Evolutionary conservation across 2,329 filamentous ascomycete species (phyloP).

Genomic region (Chrysoporthe cubensis): DNA sequence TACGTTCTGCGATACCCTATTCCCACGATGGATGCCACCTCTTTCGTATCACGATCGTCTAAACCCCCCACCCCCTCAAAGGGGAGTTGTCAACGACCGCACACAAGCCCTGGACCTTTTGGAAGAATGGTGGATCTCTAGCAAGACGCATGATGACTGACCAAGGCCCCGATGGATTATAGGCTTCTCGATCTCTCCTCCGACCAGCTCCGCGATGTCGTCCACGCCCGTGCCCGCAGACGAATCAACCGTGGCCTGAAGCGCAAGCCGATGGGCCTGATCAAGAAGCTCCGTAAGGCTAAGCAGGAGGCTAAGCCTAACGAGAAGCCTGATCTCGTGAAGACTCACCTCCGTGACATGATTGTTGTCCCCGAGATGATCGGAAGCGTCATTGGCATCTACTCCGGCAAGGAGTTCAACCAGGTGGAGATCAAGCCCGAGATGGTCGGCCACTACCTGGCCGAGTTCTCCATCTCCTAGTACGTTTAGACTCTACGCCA

Average conservation of each 20-base stretch:
- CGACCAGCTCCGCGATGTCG: slow-evolving; percentile 98
- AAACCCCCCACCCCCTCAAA: too few species aligned
- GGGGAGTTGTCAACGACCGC: background rate
- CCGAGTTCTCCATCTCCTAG: slow-evolving; percentile 99
- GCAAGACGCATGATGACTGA: slow-evolving; percentile 19
- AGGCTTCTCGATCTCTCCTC: slow-evolving; percentile 98
- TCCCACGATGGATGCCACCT: background rate
- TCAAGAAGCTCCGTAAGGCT: slow-evolving; percentile 99
- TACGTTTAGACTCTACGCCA: slow-evolving; percentile 56
- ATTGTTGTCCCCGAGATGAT: slow-evolving; percentile 99
- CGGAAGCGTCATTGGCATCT: slow-evolving; percentile 96
- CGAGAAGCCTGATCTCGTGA: slow-evolving; percentile 99
- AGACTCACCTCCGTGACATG: slow-evolving; percentile 99
- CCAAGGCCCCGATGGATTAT: slow-evolving; percentile 31
- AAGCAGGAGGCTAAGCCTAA: slow-evolving; percentile 99
- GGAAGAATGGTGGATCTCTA: background rate
- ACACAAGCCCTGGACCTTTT: slow-evolving; percentile 32
- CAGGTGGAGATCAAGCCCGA: slow-evolving; percentile 99
- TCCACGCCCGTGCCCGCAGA: slow-evolving; percentile 97
- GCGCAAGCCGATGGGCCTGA: slow-evolving; percentile 99
- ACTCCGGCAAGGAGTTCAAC: slow-evolving; percentile 99
- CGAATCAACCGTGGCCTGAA: slow-evolving; percentile 99
- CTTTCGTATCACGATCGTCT: slow-evolving; percentile 1
- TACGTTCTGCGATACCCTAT: slow-evolving; percentile 56
- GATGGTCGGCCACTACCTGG: slow-evolving; percentile 99